phyloP scores from a whole-genome alignment of 306 rosid species.

The Vachellia pachyceras region DNA sequence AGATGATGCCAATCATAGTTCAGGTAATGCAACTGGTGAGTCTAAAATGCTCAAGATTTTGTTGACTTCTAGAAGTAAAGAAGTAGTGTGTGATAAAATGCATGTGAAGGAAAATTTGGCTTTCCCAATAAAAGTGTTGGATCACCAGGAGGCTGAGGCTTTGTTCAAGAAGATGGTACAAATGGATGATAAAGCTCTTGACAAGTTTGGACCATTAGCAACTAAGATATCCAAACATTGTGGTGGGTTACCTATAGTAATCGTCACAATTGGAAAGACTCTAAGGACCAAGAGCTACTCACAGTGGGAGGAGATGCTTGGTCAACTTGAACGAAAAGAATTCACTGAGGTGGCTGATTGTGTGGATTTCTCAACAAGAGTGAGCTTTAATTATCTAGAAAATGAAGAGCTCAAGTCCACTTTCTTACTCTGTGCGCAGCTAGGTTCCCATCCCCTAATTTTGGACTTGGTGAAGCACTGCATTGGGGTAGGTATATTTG shows the following conservation, averaged over 20 bases:
- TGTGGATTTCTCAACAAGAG: not conserved
- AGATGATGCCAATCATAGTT: not conserved
- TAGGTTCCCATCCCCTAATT: not conserved
- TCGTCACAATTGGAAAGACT: not conserved
- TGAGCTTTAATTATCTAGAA: constrained; percentile 28
- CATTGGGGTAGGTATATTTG: constrained; percentile 14
- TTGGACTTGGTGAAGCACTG: constrained; percentile 5
- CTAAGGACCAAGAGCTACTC: not conserved
- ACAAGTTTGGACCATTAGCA: not conserved
- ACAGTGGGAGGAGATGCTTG: not conserved
- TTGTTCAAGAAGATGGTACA: constrained; percentile 4
- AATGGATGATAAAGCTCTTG: not conserved
- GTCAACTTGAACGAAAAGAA: not conserved
- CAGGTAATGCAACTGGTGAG: not conserved
- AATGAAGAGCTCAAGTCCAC: not conserved
- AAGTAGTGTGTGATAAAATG: not conserved
- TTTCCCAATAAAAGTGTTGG: not conserved
- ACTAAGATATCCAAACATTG: not conserved
- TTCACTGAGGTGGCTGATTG: not conserved
- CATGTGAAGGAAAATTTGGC: not conserved
- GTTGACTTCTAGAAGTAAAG: constrained; percentile 15
- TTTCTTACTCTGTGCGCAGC: constrained; percentile 28
- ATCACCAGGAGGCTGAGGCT: not conserved
- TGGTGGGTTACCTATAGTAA: constrained; percentile 11
- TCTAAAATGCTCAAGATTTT: constrained; percentile 3